Percentiles rank a stretch among this genome's conserved stretches.
These are phyloP conservation scores for Colletotrichum camelliae DNA, from an alignment of 2,329 filamentous ascomycete genomes.

Conservation along the genomic window DNA sequence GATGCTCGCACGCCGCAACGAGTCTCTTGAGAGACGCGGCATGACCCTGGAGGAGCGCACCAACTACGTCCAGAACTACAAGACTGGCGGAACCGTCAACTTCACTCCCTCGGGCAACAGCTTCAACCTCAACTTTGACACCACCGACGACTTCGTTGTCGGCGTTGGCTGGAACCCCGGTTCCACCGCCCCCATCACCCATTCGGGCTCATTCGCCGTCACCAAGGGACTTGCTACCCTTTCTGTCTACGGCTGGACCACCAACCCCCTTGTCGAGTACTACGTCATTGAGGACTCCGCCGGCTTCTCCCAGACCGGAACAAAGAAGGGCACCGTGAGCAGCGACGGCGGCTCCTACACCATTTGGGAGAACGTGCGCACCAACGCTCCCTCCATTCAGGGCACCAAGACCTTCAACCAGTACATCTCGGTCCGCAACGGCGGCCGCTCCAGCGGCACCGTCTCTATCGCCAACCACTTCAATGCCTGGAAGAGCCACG, in stretches of 20 bases:
- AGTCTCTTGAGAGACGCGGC: not conserved
- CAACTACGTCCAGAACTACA: conserved; percentile 24
- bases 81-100: conserved; percentile 21
- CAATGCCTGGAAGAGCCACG: conserved; percentile 52
- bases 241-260: conserved; percentile 61
- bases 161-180: conserved; percentile 21
- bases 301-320: conserved; percentile 25
- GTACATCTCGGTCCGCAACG: conserved; percentile 51
- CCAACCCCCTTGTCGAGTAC: conserved; percentile 60
- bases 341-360: conserved; percentile 39
- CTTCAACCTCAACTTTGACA: conserved; percentile 22
- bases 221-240: not conserved
- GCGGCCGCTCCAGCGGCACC: conserved; percentile 40
- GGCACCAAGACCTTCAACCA: conserved; percentile 55
- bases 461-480: conserved; percentile 57
- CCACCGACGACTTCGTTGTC: conserved; percentile 23
- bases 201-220: not conserved
- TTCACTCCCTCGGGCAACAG: conserved; percentile 16
- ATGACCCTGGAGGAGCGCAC: not conserved
- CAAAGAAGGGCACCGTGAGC: conserved; percentile 33
- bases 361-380: conserved; percentile 37
- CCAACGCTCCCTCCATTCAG: conserved; percentile 50
- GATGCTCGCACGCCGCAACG: not conserved
- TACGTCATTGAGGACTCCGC: conserved; percentile 55
- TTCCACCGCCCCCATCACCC: not conserved